Evolutionary conservation across 2,329 filamentous ascomycete genomes (phyloP), one percentile per base, ranked within the genome.

Genomic region (Colletotrichum ledebouriae): DNA sequence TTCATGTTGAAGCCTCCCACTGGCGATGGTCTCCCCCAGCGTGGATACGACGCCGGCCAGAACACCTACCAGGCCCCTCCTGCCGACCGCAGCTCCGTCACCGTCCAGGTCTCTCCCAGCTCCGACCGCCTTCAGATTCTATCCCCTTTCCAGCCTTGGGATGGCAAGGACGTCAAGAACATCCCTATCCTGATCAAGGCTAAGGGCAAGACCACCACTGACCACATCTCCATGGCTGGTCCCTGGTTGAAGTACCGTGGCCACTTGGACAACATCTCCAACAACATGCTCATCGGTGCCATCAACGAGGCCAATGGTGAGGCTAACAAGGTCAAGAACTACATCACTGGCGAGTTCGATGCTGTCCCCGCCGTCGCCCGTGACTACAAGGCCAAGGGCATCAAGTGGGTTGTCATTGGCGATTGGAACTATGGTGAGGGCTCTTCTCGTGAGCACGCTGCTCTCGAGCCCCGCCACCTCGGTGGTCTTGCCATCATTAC

Each of bases 351-450:
- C 76, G 89, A 94, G 74, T 95, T 89, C 80, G 94, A 91, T 78
- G 92, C 93, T 70, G 96, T 99, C 65, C 96, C 96, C 67, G 94
- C 92, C 70, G 94, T 94, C 77, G 96, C 96, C 74, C 94, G 95
- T 87, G 94, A 97, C 85, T 98, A 98, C 91, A 99, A 99, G 92
- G 90, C 91, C 82, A 94, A 96, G 86, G 94, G 94, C 70, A 91
- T 98, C 82, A 90, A 90, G 84, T 99, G 96, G 96, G 94, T 98
- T 78, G 96, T 99, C 73, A 84, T 99, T 78, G 96, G 96, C 85
- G 96, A 98, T 89, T 98, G 94, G 94, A 99, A 99, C 89, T 98
- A 98, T 84, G 96, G 96, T 73, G 96, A 99, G 86, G 96, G 96
- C 75, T 93, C 90, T 80, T 98, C 96, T 72, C 94, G 96, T 88